Evolutionary conservation across 1,139 yeast species (phyloP).

Genomic region (Pichia sorboxylosa): DNA sequence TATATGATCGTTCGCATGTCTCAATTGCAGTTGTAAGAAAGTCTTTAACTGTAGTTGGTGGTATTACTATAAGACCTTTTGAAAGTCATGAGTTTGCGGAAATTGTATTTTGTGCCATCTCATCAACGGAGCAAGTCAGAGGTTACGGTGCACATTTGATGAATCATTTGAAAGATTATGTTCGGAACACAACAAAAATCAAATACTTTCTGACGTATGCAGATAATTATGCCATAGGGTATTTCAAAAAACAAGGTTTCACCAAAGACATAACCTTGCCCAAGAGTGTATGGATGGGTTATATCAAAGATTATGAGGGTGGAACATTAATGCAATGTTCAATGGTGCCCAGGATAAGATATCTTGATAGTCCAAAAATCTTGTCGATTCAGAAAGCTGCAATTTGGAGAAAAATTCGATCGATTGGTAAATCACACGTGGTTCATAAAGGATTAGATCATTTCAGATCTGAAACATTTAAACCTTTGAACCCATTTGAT

Average conservation of each 20-base stretch:
- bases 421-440: constrained; percentile 67
- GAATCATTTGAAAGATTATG: constrained; percentile 96
- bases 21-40: constrained; percentile 93
- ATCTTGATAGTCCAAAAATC: constrained; percentile 80
- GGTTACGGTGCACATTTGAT: constrained; percentile 98
- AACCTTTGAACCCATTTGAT: constrained; percentile 50
- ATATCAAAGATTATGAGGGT: constrained; percentile 96
- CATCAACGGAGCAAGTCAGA: constrained; percentile 92
- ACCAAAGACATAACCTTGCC: constrained; percentile 88
- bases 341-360: constrained; percentile 80
- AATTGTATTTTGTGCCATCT: constrained; percentile 95
- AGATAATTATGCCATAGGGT: constrained; percentile 97
- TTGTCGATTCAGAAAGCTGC: constrained; percentile 85
- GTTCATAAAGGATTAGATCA: constrained; percentile 72
- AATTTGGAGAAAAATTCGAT: constrained; percentile 69
- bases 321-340: constrained; percentile 97
- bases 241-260: constrained; percentile 95
- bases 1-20: constrained; percentile 85
- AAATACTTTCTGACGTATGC: constrained; percentile 91
- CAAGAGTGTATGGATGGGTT: constrained; percentile 91
- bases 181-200: constrained; percentile 76
- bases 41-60: constrained; percentile 93
- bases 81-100: constrained; percentile 88
- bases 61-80: constrained; percentile 92
- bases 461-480: constrained; percentile 44